Base-by-base conservation (phyloP, 192 early-diverging fungal species). In the Thamnidium elegans region DNA sequence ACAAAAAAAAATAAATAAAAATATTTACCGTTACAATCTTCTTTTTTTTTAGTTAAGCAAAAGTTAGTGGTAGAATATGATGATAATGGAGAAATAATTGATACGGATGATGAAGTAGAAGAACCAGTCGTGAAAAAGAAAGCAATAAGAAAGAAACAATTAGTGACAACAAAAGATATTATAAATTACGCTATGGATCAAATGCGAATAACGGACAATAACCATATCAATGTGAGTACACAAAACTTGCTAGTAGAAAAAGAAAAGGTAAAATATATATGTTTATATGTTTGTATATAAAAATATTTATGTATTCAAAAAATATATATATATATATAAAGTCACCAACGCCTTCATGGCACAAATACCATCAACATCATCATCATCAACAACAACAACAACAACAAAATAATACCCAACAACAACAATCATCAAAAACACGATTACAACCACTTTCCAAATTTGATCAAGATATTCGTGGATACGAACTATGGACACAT, bases 11-110 rank as follows among this genome's bases (percentile, higher is more conserved):
- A 6, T 31, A 8, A 31, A 30, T 26, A 32, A 5, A 10, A 0
- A 6, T 65, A 13, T 26, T 26, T 64, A 44, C 4, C 15, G 15
- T 50, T n/a, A n/a, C n/a, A n/a, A n/a, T n/a, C n/a, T n/a, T n/a
- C n/a, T n/a, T n/a, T 39, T 63, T 10, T 31, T 30, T 5, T 58
- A 73, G 70, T 58, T n/a, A 62, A 67, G 46, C 46, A 58, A 48
- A 73, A 68, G 51, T 54, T 58, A 2, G 20, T 73, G 4, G 62
- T 73, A 4, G 71, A 73, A 55, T 73, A 73, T 17, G 71, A 73
- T 54, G 66, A 68, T 7, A 19, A 68, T 47, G 71, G 71, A 9
- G 63, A 68, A 6, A 31, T 68, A 14, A 67, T 68, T 34, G 55
- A 60, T 15, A 65, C 62, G 50, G 66, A 68, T 30, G 71, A 73